Evolutionary conservation across 202 grass and related monocot species (phyloP).

Genomic region (Musa balbisiana): DNA sequence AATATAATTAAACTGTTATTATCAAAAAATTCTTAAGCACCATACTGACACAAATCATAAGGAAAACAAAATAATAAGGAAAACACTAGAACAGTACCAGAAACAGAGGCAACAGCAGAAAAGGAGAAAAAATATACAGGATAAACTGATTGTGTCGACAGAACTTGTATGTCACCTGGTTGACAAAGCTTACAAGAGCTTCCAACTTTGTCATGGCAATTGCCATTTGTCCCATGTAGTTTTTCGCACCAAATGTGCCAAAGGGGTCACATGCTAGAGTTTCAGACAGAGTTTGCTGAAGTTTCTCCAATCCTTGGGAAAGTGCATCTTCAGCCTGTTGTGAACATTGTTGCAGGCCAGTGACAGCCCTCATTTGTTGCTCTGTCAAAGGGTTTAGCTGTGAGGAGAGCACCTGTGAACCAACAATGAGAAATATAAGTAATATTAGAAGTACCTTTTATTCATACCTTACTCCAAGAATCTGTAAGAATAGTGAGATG

Average conservation of each 20-base stretch:
- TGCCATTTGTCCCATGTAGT: constrained; percentile 54
- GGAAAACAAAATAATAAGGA: no score
- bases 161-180: constrained; percentile 42
- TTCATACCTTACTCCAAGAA: not conserved
- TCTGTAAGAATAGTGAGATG: not conserved
- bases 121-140: no score
- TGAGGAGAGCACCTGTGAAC: constrained; percentile 7
- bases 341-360: constrained; percentile 3
- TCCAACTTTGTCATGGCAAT: constrained; percentile 54
- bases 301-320: constrained; percentile 13
- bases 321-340: constrained; percentile 23
- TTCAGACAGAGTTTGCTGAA: constrained; percentile 24
- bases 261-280: constrained; percentile 38
- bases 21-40: not conserved
- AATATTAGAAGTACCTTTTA: not conserved
- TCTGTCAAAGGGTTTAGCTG: constrained; percentile 9
- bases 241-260: constrained; percentile 30
- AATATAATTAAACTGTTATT: no score
- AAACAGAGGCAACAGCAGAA: no score
- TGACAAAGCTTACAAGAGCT: constrained; percentile 51
- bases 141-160: not conserved
- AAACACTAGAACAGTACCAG: no score
- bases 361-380: constrained; percentile 1
- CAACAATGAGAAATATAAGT: constrained; percentile 4
- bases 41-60: not conserved